phyloP scores from a whole-genome alignment of 1,139 yeast genomes.

The Geotrichum candidum region DNA sequence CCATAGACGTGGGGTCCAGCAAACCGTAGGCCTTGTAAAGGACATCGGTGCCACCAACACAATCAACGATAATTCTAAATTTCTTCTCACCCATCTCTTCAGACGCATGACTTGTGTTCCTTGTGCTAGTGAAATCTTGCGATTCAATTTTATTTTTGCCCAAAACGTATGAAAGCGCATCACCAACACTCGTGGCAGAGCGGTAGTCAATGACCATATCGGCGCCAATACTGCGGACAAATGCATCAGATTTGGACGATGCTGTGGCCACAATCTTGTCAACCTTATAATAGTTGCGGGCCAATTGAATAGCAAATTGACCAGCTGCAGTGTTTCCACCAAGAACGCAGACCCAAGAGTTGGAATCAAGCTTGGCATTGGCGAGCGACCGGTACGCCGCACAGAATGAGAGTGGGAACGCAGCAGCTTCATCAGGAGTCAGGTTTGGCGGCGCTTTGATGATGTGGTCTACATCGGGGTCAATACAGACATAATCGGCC shows the following conservation, averaged over 20 bases:
- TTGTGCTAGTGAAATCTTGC: conserved; percentile 8
- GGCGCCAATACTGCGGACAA: conserved; percentile 48
- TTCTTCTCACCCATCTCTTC: conserved; percentile 1
- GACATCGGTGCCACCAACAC: conserved; percentile 30
- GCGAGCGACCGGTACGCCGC: conserved; percentile 48
- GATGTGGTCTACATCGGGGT: conserved; percentile 37
- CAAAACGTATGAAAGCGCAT: conserved; percentile 15
- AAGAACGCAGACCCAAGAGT: conserved; percentile 47
- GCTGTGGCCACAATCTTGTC: conserved; percentile 43
- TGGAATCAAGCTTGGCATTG: conserved; percentile 30
- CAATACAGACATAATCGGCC: conserved; percentile 45
- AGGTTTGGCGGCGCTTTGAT: conserved; percentile 46
- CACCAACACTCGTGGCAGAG: conserved; percentile 24
- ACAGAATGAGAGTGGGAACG: conserved; percentile 53
- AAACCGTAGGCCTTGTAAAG: conserved; percentile 31
- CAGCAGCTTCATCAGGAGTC: conserved; percentile 50
- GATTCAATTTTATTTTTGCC: conserved; percentile 13
- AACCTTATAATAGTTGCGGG: conserved; percentile 42
- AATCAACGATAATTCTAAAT: conserved; percentile 16
- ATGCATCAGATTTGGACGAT: conserved; percentile 33
- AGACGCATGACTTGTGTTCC: conserved; percentile 2
- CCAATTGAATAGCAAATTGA: conserved; percentile 50
- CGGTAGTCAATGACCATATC: conserved; percentile 49
- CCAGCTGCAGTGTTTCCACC: conserved; percentile 78
- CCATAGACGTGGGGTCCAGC: conserved; percentile 38